Conservation (phyloP, 2,329 filamentous ascomycete genomes). For the Sporothrix pallida region DNA sequence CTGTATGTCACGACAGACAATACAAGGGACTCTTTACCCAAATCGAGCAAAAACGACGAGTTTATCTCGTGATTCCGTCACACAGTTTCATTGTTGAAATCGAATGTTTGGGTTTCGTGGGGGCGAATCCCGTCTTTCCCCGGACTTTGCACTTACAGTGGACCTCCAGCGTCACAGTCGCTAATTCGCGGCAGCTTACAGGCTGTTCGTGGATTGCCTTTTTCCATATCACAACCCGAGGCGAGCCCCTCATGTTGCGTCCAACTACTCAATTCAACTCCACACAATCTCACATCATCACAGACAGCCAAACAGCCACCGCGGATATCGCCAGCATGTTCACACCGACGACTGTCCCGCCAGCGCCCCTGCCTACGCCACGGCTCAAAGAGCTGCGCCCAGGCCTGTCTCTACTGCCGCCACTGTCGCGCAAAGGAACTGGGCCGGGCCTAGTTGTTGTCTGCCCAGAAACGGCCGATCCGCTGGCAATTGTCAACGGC, state of each 20-base stretch:
- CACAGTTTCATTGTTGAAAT: no score
- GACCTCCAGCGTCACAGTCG: background rate
- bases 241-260: background rate
- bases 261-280: background rate
- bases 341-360: slow-evolving; percentile 1
- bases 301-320: no score
- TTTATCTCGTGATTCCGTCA: no score
- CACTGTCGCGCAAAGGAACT: background rate
- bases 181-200: background rate
- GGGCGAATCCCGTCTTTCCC: background rate
- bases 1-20: no score
- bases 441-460: slow-evolving; percentile 27
- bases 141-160: background rate
- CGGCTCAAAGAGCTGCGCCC: background rate
- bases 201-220: background rate
- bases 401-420: background rate
- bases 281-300: background rate
- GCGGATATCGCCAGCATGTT: background rate
- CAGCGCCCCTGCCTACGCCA: background rate
- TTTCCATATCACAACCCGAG: background rate
- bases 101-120: background rate
- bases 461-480: slow-evolving; percentile 17
- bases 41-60: no score
- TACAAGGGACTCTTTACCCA: no score
- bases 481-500: slow-evolving; percentile 29